Conservation (phyloP, 2,329 filamentous ascomycete genomes). For the Claviceps quebecensis region DNA sequence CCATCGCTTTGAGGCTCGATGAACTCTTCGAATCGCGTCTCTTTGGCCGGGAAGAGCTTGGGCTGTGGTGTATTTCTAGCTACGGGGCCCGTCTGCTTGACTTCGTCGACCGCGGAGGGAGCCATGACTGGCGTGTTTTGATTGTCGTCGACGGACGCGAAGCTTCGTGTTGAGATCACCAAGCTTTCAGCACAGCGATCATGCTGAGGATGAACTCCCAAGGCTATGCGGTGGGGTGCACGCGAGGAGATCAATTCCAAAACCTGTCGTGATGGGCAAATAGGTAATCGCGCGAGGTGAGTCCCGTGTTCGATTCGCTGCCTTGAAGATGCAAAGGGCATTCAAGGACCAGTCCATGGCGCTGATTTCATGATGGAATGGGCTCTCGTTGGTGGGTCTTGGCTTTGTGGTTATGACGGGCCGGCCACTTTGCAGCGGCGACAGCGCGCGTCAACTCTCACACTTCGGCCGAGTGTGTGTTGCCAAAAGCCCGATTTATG, state of each 20-base stretch:
- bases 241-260: neutral
- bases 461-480: too few species aligned
- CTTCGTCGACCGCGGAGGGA: constrained; percentile 37
- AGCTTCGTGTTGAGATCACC: constrained; percentile 1
- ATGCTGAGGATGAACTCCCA: constrained; percentile 3
- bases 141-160: constrained; percentile 2
- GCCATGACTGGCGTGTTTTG: constrained; percentile 27
- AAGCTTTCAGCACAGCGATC: neutral
- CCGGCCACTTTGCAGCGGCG: neutral
- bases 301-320: neutral
- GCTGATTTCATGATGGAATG: constrained; percentile 17
- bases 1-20: constrained; percentile 47
- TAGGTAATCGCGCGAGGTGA: neutral
- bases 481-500: too few species aligned
- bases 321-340: neutral
- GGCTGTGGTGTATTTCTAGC: constrained; percentile 36
- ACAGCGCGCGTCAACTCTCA: too few species aligned
- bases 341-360: constrained; percentile 15
- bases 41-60: constrained; percentile 46
- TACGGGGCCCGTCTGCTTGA: constrained; percentile 20
- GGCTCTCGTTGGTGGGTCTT: constrained; percentile 8
- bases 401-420: neutral
- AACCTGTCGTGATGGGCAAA: neutral
- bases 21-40: constrained; percentile 45
- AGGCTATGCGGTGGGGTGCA: constrained; percentile 3